These are phyloP conservation scores for Gloeophyllum trabeum DNA, from an alignment of 768 basidiomycete species.

Conservation along the genomic window DNA sequence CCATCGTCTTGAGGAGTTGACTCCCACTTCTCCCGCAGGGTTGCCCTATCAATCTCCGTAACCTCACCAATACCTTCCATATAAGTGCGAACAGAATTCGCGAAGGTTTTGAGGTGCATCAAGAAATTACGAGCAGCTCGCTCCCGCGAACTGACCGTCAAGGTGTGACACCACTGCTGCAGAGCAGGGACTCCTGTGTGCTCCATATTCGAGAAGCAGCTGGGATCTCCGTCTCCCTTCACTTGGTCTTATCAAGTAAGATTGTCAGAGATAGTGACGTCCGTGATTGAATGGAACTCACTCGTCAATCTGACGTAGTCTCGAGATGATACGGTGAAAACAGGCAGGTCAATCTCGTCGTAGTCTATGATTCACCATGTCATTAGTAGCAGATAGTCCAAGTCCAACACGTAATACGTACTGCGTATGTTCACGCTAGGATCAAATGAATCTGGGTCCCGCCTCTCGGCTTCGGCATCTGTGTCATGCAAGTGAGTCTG, in stretches of 20 bases:
- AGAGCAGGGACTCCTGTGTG: conserved; percentile 48
- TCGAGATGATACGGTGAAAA: conserved; percentile 49
- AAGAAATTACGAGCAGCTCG: conserved; percentile 31
- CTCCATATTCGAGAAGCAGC: conserved; percentile 39
- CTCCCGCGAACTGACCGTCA: conserved; percentile 43
- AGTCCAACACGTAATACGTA: conserved; percentile 12
- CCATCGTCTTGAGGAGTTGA: conserved; percentile 20
- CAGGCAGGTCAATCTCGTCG: conserved; percentile 46
- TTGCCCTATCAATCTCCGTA: conserved; percentile 35
- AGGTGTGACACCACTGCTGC: conserved; percentile 43
- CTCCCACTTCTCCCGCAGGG: conserved; percentile 42
- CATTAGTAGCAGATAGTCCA: background rate
- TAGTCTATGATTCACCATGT: conserved; percentile 33
- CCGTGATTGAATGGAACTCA: conserved; percentile 12
- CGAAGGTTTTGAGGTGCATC: conserved; percentile 35
- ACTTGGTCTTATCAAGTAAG: conserved; percentile 34
- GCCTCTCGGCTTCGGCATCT: conserved; percentile 47
- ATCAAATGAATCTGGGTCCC: conserved; percentile 46
- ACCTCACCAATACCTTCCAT: conserved; percentile 41
- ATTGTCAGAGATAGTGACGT: background rate
- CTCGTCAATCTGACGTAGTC: conserved; percentile 48
- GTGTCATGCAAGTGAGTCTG: background rate
- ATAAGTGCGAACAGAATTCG: conserved; percentile 33
- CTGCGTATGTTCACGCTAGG: conserved; percentile 37
- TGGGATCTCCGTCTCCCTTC: conserved; percentile 46